Evolutionary conservation across 2,329 filamentous ascomycete species (phyloP), one percentile per base, ranked within the genome.

Genomic region (Fusarium mexicanum): DNA sequence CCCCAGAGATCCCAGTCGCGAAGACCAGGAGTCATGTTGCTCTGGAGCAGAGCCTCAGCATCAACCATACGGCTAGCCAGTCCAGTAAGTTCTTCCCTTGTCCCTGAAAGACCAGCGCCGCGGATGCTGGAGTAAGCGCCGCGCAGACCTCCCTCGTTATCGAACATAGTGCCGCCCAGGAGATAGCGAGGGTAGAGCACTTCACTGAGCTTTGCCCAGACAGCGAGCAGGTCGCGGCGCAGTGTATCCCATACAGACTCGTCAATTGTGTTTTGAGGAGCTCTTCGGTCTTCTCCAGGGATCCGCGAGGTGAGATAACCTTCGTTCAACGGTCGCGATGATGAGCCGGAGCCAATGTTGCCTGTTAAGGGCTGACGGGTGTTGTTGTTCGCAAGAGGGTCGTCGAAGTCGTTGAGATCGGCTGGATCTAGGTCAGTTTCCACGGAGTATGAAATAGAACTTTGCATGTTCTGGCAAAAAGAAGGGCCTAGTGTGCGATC

Each of bases 1-100:
- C 96, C 96, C 96, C 96, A 99, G 59, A 99, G 89, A 87, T 99
- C 96, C 96, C 96, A 99, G 85, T 99, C 95, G 71, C 96, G 88
- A 80, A 98, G 85, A 2, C 95, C 95, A 59, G 97, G 93, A 75
- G 92, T 96, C 94, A 98, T 97, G 80, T 90, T 89, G 76, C 88
- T 91, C 81, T 89, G 87, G 44, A 91, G 84, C 75, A 92, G 81
- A 44, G 85, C 82, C 81, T 92, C 90, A n/a, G 90, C 83, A 81
- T 92, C 90, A 83, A 92, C 85, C 75, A 91, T 89, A 48, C 90
- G 84, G 50, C 88, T 89, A 11, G 90, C 90, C 58, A 92, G 81
- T 2, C 89, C 88, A 1, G 88, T 87, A 50, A 92, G 83, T 82
- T 92, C 90, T 64, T 91, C 90, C 67, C 90, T 83, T 18, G 90